Percentiles rank a stretch among this genome's conserved stretches.
Conservation (phyloP, 495 filamentous ascomycete species). For the Aspergillus saccharolyticus region DNA sequence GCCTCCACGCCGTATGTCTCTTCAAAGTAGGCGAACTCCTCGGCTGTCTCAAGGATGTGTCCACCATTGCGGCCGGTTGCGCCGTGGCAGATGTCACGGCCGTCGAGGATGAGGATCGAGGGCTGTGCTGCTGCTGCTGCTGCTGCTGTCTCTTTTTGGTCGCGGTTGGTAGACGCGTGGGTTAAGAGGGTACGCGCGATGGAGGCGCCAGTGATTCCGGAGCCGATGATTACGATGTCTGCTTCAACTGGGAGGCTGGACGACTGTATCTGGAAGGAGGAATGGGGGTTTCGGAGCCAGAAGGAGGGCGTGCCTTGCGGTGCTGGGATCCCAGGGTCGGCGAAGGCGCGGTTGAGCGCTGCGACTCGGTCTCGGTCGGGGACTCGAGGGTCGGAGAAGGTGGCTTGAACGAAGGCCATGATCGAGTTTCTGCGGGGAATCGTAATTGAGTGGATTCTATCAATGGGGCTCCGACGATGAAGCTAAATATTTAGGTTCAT, state of each 20-base stretch:
- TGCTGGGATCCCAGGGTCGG: conserved; percentile 31
- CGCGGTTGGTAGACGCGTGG: background rate
- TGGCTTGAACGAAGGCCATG: conserved; percentile 22
- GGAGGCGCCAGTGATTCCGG: conserved; percentile 64
- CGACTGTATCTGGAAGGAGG: conserved; percentile 56
- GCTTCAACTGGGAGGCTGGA: conserved; percentile 49
- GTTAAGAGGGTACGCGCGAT: conserved; percentile 56
- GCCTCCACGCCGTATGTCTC: conserved; percentile 20
- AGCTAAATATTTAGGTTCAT: too few relatives aligned
- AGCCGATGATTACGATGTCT: conserved; percentile 67
- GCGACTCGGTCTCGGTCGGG: conserved; percentile 17
- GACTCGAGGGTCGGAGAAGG: conserved; percentile 16
- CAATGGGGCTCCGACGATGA: too few relatives aligned
- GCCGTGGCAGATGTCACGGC: conserved; percentile 71
- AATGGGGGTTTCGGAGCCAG: conserved; percentile 58
- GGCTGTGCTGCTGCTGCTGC: conserved; percentile 6
- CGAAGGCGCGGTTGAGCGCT: conserved; percentile 22
- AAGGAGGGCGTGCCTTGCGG: conserved; percentile 60
- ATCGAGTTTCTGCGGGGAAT: background rate
- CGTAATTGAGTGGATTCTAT: too few relatives aligned
- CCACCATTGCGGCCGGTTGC: conserved; percentile 65
- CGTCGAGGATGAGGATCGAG: conserved; percentile 69
- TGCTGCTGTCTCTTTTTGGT: conserved; percentile 27
- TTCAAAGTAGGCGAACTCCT: conserved; percentile 25
- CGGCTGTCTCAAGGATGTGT: conserved; percentile 29